These are phyloP conservation scores for Saccharomycopsis javanensis DNA, from an alignment of 805 yeast genomes.

Conservation along the genomic window DNA sequence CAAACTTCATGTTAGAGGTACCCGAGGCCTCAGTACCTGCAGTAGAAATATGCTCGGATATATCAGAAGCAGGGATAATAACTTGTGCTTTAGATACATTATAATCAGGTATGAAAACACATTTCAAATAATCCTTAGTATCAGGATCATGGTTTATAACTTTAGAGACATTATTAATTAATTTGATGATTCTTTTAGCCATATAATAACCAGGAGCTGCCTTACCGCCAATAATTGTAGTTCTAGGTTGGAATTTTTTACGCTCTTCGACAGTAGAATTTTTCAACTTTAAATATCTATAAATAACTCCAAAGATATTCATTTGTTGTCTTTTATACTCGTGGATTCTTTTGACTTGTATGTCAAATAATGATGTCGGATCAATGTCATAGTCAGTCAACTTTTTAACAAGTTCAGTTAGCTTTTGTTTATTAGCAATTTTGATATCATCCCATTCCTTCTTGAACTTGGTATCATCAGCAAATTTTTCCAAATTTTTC, in stretches of 20 bases:
- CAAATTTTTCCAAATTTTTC: slow-evolving; percentile 54
- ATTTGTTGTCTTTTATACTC: slow-evolving; percentile 94
- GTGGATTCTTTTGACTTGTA: slow-evolving; percentile 91
- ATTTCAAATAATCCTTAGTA: slow-evolving; percentile 68
- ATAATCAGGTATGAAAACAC: slow-evolving; percentile 83
- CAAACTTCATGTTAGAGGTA: slow-evolving; percentile 93
- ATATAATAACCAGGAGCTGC: slow-evolving; percentile 97
- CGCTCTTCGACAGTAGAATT: slow-evolving; percentile 54
- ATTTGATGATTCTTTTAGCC: slow-evolving; percentile 84
- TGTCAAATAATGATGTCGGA: slow-evolving; percentile 69
- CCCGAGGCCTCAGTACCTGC: slow-evolving; percentile 98
- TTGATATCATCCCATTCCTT: slow-evolving; percentile 64
- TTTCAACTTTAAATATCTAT: slow-evolving; percentile 73
- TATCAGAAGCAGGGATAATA: slow-evolving; percentile 81
- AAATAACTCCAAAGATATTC: slow-evolving; percentile 81
- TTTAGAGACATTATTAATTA: slow-evolving; percentile 70
- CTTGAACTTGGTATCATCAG: slow-evolving; percentile 62
- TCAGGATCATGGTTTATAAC: slow-evolving; percentile 74
- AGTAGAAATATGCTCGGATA: slow-evolving; percentile 89
- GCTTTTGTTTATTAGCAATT: slow-evolving; percentile 52
- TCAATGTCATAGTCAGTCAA: slow-evolving; percentile 50
- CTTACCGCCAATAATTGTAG: slow-evolving; percentile 83
- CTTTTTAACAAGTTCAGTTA: slow-evolving; percentile 57
- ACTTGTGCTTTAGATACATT: slow-evolving; percentile 92
- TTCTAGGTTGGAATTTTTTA: slow-evolving; percentile 60